Evolutionary conservation across 1,284 basidiomycete species (phyloP).

Genomic region (Cutaneotrichosporon dermatis): DNA sequence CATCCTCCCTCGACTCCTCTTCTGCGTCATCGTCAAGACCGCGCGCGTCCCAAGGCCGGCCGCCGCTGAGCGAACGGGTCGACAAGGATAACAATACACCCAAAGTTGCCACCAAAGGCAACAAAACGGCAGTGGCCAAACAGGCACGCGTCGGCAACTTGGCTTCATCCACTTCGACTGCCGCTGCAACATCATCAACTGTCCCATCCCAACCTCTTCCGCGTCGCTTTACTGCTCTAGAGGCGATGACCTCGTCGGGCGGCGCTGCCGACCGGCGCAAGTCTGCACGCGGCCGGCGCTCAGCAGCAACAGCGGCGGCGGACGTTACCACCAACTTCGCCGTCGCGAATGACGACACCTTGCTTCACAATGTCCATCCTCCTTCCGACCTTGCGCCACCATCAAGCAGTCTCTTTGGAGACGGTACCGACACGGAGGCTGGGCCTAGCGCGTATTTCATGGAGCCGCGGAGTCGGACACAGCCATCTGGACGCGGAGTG

Average conservation of each 20-base stretch:
- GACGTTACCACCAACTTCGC: not conserved
- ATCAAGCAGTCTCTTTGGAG: not conserved
- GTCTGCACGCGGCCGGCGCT: not conserved
- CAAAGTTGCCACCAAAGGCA: not conserved
- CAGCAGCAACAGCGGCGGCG: not conserved
- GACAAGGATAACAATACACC: not conserved
- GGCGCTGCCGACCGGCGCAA: not conserved
- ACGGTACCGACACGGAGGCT: no score
- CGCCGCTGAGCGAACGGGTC: not conserved
- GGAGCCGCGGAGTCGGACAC: no score
- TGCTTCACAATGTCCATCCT: not conserved
- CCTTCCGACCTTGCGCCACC: conserved; percentile 9
- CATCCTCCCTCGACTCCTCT: not conserved
- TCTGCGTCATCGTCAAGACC: no score
- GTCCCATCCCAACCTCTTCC: not conserved
- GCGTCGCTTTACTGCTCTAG: not conserved
- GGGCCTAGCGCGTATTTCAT: no score
- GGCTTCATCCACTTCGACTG: no score
- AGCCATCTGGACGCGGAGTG: not conserved
- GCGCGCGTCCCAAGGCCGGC: not conserved
- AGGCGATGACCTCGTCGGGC: not conserved
- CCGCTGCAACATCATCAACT: no score
- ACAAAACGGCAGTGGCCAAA: no score
- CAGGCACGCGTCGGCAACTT: no score
- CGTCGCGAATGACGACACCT: conserved; percentile 10